A percentile compares a stretch with the other conserved stretches of the same genome.
phyloP scores from a whole-genome alignment of 306 rosid species.

The Mimosa bimucronata region DNA sequence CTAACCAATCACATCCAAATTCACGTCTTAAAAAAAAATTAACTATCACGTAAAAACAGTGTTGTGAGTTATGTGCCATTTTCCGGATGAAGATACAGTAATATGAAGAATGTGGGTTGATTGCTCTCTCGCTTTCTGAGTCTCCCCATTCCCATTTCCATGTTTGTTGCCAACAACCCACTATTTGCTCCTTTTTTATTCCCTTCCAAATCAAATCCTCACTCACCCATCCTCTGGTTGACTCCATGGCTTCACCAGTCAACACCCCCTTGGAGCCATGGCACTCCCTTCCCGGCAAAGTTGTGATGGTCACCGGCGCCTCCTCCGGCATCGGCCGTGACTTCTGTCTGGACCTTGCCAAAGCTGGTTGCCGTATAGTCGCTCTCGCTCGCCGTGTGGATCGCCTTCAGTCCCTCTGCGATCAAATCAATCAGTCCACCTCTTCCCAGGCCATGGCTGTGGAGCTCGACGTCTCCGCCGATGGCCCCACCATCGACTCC shows the following conservation, averaged over 20 bases:
- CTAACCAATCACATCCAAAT: too few species aligned
- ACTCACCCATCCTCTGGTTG: not conserved
- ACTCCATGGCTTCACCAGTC: conserved; percentile 42
- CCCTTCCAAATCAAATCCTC: not conserved
- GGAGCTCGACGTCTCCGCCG: conserved; percentile 69
- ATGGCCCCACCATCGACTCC: conserved; percentile 48
- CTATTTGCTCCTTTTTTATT: too few species aligned
- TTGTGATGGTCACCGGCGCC: conserved; percentile 85
- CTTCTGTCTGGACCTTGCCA: conserved; percentile 70
- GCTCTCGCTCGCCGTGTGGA: conserved; percentile 80
- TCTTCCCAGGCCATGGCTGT: conserved; percentile 44
- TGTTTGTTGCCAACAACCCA: too few species aligned
- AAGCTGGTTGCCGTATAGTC: conserved; percentile 63
- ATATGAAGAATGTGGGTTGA: too few species aligned
- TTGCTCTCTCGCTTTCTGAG: too few species aligned
- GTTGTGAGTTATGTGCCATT: too few species aligned
- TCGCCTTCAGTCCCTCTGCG: conserved; percentile 62
- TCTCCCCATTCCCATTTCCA: too few species aligned
- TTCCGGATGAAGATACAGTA: too few species aligned
- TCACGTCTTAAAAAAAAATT: too few species aligned
- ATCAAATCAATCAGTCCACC: conserved; percentile 48
- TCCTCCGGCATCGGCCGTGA: conserved; percentile 81
- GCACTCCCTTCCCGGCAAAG: conserved; percentile 62
- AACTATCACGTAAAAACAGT: too few species aligned
- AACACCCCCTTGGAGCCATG: conserved; percentile 55